phyloP scores from a whole-genome alignment of 176 grass and related monocot species.

The Aegilops umbellulata region DNA sequence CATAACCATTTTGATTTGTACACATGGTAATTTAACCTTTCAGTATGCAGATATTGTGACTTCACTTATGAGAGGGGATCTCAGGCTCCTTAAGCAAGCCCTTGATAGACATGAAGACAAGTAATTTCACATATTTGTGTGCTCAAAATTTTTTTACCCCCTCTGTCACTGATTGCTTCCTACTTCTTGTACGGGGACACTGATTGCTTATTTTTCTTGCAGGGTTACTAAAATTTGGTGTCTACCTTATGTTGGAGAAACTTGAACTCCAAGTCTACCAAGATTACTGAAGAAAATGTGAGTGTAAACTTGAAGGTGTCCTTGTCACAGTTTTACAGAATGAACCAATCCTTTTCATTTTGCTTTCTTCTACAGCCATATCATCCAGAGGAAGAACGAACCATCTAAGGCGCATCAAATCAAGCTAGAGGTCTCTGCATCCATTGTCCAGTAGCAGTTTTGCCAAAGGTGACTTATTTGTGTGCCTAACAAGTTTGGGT shows the following conservation, averaged over 20 bases:
- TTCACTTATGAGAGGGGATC: conserved; percentile 24
- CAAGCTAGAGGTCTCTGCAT: conserved; percentile 49
- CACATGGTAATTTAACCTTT: conserved; percentile 49
- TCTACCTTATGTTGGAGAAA: too few species aligned
- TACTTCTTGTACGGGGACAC: not conserved
- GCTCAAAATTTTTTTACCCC: not conserved
- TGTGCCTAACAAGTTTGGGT: too few species aligned
- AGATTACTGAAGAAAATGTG: too few species aligned
- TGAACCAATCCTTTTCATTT: too few species aligned
- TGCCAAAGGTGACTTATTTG: too few species aligned
- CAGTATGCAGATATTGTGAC: conserved; percentile 82
- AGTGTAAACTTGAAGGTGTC: too few species aligned
- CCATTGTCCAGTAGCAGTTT: too few species aligned
- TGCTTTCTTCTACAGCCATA: conserved; percentile 41
- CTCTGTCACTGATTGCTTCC: not conserved
- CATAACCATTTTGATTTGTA: conserved; percentile 9
- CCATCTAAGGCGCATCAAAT: conserved; percentile 77
- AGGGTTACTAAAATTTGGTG: too few species aligned
- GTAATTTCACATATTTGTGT: conserved; percentile 34
- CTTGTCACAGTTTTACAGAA: too few species aligned
- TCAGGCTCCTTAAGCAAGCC: too few species aligned
- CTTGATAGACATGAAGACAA: conserved; percentile 53
- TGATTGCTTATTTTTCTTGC: too few species aligned
- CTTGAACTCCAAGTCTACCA: too few species aligned
- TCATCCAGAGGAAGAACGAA: conserved; percentile 79